These are phyloP conservation scores for Arthrinium phaeospermum DNA, from an alignment of 2,329 filamentous ascomycete species.

Conservation along the genomic window DNA sequence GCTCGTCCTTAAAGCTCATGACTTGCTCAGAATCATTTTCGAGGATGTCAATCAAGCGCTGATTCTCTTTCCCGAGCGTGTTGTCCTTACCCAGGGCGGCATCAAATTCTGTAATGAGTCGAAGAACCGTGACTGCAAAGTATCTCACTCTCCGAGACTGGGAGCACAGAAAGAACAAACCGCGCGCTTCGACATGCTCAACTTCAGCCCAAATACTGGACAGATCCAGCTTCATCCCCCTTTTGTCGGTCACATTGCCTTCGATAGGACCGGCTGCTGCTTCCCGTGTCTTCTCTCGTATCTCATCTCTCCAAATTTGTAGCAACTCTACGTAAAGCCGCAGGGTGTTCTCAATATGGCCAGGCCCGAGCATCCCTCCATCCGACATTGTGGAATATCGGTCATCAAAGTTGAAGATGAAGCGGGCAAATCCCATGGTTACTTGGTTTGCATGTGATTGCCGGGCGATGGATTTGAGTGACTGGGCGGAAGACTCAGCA, in stretches of 20 bases:
- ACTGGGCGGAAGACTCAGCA: slow-evolving; percentile 88
- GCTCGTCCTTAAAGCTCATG: slow-evolving; percentile 91
- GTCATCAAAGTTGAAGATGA: slow-evolving; percentile 99
- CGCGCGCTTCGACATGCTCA: slow-evolving; percentile 95
- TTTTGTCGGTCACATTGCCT: slow-evolving; percentile 66
- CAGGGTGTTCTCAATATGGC: slow-evolving; percentile 93
- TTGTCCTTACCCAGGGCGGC: slow-evolving; percentile 77
- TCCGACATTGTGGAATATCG: slow-evolving; percentile 98
- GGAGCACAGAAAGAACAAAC: slow-evolving; percentile 95
- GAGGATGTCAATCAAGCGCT: slow-evolving; percentile 86
- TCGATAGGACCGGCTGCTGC: slow-evolving; percentile 70
- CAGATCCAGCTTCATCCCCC: slow-evolving; percentile 80
- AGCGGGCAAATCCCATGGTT: slow-evolving; percentile 93
- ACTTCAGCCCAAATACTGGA: slow-evolving; percentile 92
- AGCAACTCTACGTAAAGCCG: slow-evolving; percentile 92
- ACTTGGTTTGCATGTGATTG: slow-evolving; percentile 95
- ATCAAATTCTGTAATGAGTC: slow-evolving; percentile 93
- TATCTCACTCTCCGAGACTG: slow-evolving; percentile 88
- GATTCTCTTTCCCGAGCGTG: slow-evolving; percentile 64
- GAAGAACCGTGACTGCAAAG: slow-evolving; percentile 90
- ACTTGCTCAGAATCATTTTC: slow-evolving; percentile 88
- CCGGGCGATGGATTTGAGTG: slow-evolving; percentile 91
- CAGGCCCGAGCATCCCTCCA: slow-evolving; percentile 91
- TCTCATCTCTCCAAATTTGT: slow-evolving; percentile 97
- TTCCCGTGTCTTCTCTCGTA: slow-evolving; percentile 82